Conservation (phyloP, 2,329 filamentous ascomycete species). For the Penicillium expansum region DNA sequence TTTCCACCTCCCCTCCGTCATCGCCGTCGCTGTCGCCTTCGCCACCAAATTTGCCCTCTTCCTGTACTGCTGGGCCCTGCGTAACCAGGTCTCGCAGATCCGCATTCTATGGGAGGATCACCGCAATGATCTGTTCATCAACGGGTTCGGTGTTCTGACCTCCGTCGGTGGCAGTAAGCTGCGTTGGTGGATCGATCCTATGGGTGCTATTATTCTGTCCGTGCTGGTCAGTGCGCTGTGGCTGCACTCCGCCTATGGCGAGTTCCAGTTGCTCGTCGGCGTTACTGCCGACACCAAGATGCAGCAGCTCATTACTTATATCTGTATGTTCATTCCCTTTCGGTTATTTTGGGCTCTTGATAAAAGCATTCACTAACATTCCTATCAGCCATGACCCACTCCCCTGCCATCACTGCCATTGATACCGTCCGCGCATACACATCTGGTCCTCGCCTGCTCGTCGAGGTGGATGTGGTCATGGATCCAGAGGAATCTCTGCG, state of each 20-base stretch:
- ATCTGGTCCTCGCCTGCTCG: constrained; percentile 80
- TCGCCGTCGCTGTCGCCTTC: constrained; percentile 83
- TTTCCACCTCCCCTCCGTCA: constrained; percentile 79
- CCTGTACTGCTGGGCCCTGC: constrained; percentile 85
- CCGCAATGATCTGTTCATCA: constrained; percentile 95
- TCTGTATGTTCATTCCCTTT: constrained; percentile 54
- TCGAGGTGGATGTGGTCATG: constrained; percentile 97
- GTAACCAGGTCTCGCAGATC: constrained; percentile 88
- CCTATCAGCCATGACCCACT: constrained; percentile 72
- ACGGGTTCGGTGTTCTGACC: constrained; percentile 86
- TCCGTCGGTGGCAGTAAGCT: constrained; percentile 88
- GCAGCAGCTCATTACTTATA: constrained; percentile 93
- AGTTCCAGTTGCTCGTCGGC: constrained; percentile 89
- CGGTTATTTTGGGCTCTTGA: background rate
- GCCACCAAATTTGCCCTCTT: constrained; percentile 79
- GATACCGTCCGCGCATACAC: constrained; percentile 96
- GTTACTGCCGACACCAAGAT: constrained; percentile 80
- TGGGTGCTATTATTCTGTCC: constrained; percentile 82
- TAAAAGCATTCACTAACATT: constrained; percentile 4
- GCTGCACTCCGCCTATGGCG: constrained; percentile 78
- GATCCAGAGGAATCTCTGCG: constrained; percentile 68
- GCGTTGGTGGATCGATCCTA: constrained; percentile 90
- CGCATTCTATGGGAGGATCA: constrained; percentile 95
- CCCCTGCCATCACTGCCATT: constrained; percentile 74
- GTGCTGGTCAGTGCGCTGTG: constrained; percentile 75